phyloP scores from a whole-genome alignment of 331 rosid genomes.

The Rhamnella rubrinervis region DNA sequence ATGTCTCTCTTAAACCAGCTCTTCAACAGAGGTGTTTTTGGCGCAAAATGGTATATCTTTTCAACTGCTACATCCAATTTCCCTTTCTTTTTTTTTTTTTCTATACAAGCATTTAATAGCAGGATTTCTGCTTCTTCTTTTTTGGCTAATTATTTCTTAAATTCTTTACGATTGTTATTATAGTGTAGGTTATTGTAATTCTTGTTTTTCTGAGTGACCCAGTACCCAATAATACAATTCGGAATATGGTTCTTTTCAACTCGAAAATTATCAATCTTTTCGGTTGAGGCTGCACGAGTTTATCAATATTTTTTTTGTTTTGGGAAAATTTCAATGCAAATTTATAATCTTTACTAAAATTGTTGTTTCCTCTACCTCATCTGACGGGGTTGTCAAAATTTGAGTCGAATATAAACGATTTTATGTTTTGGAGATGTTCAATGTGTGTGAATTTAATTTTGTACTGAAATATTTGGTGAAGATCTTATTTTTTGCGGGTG shows the following conservation, averaged over 20 bases:
- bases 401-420: background rate
- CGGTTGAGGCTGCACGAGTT: background rate
- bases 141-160: background rate
- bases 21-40: conserved; percentile 86
- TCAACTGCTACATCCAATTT: background rate
- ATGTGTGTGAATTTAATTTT: background rate
- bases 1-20: conserved; percentile 95
- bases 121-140: background rate
- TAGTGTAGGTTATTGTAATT: conserved; percentile 8
- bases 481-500: conserved; percentile 10
- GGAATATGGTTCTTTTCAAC: conserved; percentile 8
- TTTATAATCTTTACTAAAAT: background rate
- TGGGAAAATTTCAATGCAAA: background rate
- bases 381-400: background rate
- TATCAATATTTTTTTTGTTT: background rate
- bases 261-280: background rate
- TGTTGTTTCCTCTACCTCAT: background rate
- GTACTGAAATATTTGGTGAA: conserved; percentile 1
- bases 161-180: background rate
- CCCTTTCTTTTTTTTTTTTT: background rate
- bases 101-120: background rate
- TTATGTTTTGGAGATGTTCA: background rate
- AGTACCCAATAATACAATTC: conserved; percentile 15
- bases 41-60: conserved; percentile 70
- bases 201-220: conserved; percentile 4